Percentiles rank a stretch among this genome's conserved stretches.
These are phyloP conservation scores for Albophoma yamanashiensis DNA, from an alignment of 2,329 filamentous ascomycete genomes.

Conservation along the genomic window DNA sequence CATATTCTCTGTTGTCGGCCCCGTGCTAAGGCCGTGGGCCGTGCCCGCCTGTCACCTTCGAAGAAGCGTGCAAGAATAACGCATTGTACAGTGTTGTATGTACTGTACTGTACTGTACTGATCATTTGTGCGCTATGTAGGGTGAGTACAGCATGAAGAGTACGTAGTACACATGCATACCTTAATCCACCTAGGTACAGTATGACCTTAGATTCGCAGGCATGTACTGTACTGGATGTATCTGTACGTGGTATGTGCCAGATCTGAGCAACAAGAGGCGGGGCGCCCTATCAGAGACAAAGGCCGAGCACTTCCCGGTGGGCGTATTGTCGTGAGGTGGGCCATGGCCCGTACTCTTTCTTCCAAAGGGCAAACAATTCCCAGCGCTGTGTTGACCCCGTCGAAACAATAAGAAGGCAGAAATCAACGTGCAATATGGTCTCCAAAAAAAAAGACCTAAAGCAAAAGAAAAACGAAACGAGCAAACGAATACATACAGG, in stretches of 20 bases:
- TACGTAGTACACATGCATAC: too few relatives aligned
- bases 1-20: neutral
- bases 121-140: too few relatives aligned
- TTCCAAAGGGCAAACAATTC: neutral
- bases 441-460: neutral
- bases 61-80: neutral
- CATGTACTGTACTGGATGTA: too few relatives aligned
- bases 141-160: neutral
- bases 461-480: neutral
- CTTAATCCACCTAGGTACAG: too few relatives aligned
- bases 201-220: too few relatives aligned
- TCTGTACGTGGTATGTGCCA: neutral
- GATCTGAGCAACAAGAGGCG: neutral
- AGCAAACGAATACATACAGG: too few relatives aligned
- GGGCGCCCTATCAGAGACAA: neutral
- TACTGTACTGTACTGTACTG: too few relatives aligned
- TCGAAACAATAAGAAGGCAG: neutral
- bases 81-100: too few relatives aligned
- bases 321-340: neutral
- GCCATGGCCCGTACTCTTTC: neutral
- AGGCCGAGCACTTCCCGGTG: neutral
- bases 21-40: neutral
- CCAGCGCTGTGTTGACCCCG: neutral
- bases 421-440: neutral
- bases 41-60: neutral